Evolutionary conservation across 495 filamentous ascomycete species (phyloP).

Genomic region (Penicillium maclennaniae): DNA sequence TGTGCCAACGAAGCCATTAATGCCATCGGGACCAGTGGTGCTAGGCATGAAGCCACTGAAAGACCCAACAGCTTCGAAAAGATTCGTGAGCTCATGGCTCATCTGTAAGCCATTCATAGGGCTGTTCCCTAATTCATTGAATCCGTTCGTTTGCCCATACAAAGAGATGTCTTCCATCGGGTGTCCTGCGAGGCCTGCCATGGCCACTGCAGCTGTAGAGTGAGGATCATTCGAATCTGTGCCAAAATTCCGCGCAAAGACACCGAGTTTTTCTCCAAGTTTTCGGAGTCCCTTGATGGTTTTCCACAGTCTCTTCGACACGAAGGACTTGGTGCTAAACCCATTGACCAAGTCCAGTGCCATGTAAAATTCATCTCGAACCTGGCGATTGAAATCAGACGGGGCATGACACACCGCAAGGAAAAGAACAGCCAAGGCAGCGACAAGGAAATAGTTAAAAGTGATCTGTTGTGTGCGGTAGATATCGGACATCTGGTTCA

Average conservation of each 20-base stretch:
- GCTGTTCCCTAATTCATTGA: slow-evolving; percentile 53
- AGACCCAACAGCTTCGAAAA: slow-evolving; percentile 68
- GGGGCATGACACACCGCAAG: slow-evolving; percentile 81
- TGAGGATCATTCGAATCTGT: slow-evolving; percentile 52
- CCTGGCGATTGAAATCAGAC: slow-evolving; percentile 65
- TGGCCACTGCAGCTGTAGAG: slow-evolving; percentile 64
- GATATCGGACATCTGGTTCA: slow-evolving; percentile 77
- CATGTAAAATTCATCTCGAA: slow-evolving; percentile 83
- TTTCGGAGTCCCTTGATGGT: slow-evolving; percentile 76
- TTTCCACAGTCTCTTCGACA: slow-evolving; percentile 77
- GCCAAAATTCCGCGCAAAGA: slow-evolving; percentile 49
- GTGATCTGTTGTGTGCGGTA: slow-evolving; percentile 76
- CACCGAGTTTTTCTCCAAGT: slow-evolving; percentile 72
- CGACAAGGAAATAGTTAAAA: slow-evolving; percentile 84
- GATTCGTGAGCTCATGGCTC: slow-evolving; percentile 59
- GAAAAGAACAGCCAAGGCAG: slow-evolving; percentile 76
- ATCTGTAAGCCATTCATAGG: slow-evolving; percentile 59
- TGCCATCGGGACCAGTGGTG: slow-evolving; percentile 31
- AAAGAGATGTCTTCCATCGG: slow-evolving; percentile 56
- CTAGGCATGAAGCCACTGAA: slow-evolving; percentile 45
- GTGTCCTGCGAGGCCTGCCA: slow-evolving; percentile 71
- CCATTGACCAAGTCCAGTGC: slow-evolving; percentile 78
- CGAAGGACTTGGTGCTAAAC: slow-evolving; percentile 72
- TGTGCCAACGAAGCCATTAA: slow-evolving; percentile 40
- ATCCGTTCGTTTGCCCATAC: slow-evolving; percentile 45